These are phyloP conservation scores for Candida odintsovae DNA, from an alignment of 805 yeast species.

Conservation along the genomic window DNA sequence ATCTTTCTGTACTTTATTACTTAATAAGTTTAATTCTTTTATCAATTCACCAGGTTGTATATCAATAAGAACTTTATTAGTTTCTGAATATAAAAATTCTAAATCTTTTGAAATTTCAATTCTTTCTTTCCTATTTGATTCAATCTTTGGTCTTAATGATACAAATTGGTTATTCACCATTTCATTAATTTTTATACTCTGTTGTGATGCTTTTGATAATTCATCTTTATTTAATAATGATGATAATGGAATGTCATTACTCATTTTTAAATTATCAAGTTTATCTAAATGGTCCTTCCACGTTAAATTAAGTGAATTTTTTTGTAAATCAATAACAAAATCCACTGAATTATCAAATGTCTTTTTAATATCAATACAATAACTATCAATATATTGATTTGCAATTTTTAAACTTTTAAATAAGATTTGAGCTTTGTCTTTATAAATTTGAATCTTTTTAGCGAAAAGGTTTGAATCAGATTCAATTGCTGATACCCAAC, in stretches of 20 bases:
- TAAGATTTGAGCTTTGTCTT: slow-evolving; percentile 33
- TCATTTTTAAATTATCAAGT: slow-evolving; percentile 7
- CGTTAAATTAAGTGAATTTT: slow-evolving; percentile 31
- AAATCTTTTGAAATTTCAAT: slow-evolving; percentile 35
- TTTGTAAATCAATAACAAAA: slow-evolving; percentile 32
- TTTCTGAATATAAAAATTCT: slow-evolving; percentile 35
- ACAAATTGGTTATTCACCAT: slow-evolving; percentile 17
- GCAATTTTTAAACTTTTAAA: slow-evolving; percentile 43
- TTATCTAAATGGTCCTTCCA: slow-evolving; percentile 14
- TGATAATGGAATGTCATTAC: slow-evolving; percentile 8
- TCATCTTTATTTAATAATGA: slow-evolving; percentile 8
- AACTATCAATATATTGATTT: slow-evolving; percentile 43
- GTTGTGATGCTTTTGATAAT: slow-evolving; percentile 24
- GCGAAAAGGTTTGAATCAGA: slow-evolving; percentile 33
- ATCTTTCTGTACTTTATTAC: slow-evolving; percentile 21
- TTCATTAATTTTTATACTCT: slow-evolving; percentile 20
- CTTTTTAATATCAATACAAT: slow-evolving; percentile 44
- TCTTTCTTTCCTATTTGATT: slow-evolving; percentile 30
- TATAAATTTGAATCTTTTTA: slow-evolving; percentile 25
- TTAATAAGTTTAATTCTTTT: slow-evolving; percentile 11
- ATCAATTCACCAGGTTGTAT: slow-evolving; percentile 15
- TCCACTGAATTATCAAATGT: slow-evolving; percentile 33
- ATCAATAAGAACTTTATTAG: slow-evolving; percentile 24
- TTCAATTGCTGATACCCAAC: slow-evolving; percentile 45
- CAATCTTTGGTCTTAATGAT: slow-evolving; percentile 30